These are phyloP conservation scores for Cladosporium halotolerans DNA, from an alignment of 2,329 filamentous ascomycete genomes.

Conservation along the genomic window DNA sequence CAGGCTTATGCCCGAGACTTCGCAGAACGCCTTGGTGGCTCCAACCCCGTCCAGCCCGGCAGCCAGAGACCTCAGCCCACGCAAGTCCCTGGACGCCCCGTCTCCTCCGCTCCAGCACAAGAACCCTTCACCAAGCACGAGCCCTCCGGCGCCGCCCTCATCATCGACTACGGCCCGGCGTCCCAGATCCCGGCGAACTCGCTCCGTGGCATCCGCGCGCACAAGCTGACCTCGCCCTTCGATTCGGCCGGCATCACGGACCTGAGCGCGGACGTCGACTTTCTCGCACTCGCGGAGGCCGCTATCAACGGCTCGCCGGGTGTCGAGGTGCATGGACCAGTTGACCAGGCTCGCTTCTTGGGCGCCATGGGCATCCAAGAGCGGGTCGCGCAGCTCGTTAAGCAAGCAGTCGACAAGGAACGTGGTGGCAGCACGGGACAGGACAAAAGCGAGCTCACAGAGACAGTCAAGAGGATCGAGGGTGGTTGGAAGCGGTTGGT, in stretches of 20 bases:
- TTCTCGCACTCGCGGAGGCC: slow-evolving; percentile 75
- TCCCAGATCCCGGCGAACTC: slow-evolving; percentile 79
- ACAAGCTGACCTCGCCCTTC: slow-evolving; percentile 73
- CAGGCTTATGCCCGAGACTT: slow-evolving; percentile 75
- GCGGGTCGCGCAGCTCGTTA: slow-evolving; percentile 62
- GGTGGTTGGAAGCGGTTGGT: slow-evolving; percentile 74
- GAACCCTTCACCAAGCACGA: slow-evolving; percentile 45
- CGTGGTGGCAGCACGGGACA: slow-evolving; percentile 29
- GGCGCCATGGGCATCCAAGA: slow-evolving; percentile 75
- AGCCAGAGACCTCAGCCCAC: slow-evolving; percentile 17
- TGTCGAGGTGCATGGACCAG: slow-evolving; percentile 87
- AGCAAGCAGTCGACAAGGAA: slow-evolving; percentile 33
- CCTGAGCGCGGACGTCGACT: slow-evolving; percentile 89
- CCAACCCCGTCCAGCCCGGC: slow-evolving; percentile 24
- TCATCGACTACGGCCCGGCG: slow-evolving; percentile 86
- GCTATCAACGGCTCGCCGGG: slow-evolving; percentile 68
- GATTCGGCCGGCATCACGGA: slow-evolving; percentile 75
- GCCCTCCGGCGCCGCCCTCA: slow-evolving; percentile 80
- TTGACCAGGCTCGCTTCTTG: slow-evolving; percentile 77
- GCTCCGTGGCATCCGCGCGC: slow-evolving; percentile 76
- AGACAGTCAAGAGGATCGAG: slow-evolving; percentile 57
- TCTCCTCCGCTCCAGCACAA: slow-evolving; percentile 24
- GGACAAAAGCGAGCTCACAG: slow-evolving; percentile 36
- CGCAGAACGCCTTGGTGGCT: slow-evolving; percentile 74
- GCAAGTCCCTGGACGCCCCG: slow-evolving; percentile 17